Evolutionary conservation across 371 early-diverging fungal genomes (phyloP).

Genomic region (Mortierella sp.): DNA sequence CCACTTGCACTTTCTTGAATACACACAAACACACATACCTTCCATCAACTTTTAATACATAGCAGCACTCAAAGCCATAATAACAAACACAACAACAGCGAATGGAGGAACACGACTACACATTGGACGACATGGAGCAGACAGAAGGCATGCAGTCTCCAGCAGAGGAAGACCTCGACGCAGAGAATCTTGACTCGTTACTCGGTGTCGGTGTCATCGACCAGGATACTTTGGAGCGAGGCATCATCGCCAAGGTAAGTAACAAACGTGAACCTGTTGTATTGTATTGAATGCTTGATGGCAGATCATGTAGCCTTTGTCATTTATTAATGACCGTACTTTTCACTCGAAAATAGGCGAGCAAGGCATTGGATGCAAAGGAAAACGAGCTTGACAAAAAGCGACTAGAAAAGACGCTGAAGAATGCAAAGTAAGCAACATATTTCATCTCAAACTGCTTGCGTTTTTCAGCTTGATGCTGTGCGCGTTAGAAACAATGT

Average conservation of each 20-base stretch:
- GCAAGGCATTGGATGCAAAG: slow-evolving; percentile 69
- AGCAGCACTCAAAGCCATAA: background rate
- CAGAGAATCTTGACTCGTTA: slow-evolving; percentile 39
- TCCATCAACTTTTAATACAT: background rate
- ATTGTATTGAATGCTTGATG: background rate
- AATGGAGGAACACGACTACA: background rate
- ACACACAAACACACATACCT: background rate
- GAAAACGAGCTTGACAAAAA: slow-evolving; percentile 70
- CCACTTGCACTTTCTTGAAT: background rate
- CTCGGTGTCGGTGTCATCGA: slow-evolving; percentile 74
- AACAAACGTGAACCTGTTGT: too few species aligned
- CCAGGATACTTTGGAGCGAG: slow-evolving; percentile 73
- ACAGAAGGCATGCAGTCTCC: background rate
- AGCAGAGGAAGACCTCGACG: slow-evolving; percentile 27
- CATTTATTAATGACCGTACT: background rate
- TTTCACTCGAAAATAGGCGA: slow-evolving; percentile 60
- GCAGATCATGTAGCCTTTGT: background rate
- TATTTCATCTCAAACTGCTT: background rate
- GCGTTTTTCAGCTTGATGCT: too few species aligned
- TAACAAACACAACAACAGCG: background rate
- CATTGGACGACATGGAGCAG: slow-evolving; percentile 11
- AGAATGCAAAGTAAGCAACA: slow-evolving; percentile 59
- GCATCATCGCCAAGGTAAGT: slow-evolving; percentile 74
- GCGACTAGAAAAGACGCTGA: slow-evolving; percentile 65
- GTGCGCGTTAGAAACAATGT: too few species aligned